phyloP scores from a whole-genome alignment of 768 basidiomycete species.

The Gymnopilus junonius region DNA sequence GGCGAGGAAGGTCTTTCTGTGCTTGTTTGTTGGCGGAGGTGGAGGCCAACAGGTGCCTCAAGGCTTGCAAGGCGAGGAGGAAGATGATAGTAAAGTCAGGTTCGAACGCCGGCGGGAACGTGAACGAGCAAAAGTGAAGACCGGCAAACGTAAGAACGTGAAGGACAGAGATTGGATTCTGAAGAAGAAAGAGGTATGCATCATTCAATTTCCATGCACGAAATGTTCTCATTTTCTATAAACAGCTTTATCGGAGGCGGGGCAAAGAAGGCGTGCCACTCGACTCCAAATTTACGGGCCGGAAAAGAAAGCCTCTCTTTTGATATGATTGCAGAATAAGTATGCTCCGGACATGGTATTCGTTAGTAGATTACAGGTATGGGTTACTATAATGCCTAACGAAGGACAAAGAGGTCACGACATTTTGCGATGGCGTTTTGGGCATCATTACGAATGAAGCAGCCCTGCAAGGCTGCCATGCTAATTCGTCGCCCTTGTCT shows the following conservation, averaged over 20 bases:
- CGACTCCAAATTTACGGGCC: conserved; percentile 91
- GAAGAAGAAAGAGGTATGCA: conserved; percentile 90
- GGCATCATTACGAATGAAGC: conserved; percentile 82
- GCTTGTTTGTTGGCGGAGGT: conserved; percentile 87
- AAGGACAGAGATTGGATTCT: conserved; percentile 93
- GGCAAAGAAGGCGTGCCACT: conserved; percentile 85
- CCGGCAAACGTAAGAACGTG: conserved; percentile 69
- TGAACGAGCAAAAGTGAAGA: conserved; percentile 57
- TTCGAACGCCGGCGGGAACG: conserved; percentile 84
- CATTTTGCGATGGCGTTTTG: conserved; percentile 57
- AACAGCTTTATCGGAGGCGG: conserved; percentile 78
- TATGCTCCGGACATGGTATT: not conserved
- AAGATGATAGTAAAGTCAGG: conserved; percentile 56
- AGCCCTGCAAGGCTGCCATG: conserved; percentile 96
- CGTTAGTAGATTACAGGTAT: no score
- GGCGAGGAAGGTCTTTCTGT: conserved; percentile 93
- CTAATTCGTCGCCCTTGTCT: conserved; percentile 66
- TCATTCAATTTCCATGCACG: not conserved
- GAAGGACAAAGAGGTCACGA: conserved; percentile 46
- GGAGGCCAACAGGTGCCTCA: conserved; percentile 69
- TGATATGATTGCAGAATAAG: no score
- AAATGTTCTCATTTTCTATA: conserved; percentile 3
- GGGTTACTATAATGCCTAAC: conserved; percentile 24
- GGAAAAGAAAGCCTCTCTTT: conserved; percentile 82
- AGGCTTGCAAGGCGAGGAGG: conserved; percentile 74